Base-by-base conservation (phyloP, 169 alveolate genomes). In the Cyclospora cayetanensis region DNA sequence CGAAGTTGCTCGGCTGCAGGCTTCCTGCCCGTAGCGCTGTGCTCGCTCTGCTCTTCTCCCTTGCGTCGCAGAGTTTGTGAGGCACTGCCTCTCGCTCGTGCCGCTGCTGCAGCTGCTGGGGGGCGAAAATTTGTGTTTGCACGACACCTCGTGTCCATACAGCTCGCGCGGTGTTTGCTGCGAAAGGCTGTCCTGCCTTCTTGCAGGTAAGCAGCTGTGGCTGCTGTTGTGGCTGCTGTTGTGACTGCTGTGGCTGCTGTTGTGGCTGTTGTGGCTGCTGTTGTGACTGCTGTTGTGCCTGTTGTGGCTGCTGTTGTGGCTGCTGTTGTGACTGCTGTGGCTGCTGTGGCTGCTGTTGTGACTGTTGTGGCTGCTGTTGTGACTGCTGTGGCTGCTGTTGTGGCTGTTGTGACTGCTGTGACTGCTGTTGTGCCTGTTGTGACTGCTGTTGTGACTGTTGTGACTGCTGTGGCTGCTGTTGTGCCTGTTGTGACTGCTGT, bases 141-240 rank as follows among this genome's bases (percentile, higher is more conserved):
- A 22, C 72, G 22, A 22, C 72, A 18, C 72, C n/a, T 60, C 11
- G 72, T n/a, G 29, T 11, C 7, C 22, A n/a, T n/a, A 60, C 72
- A 60, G 22, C 72, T 60, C 11, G 72, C 72, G 55, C 7, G 55
- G 55, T 46, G 55, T 46, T 46, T 46, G 55, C 55, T 46, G 55
- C 55, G 55, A 46, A 60, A 11, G n/a, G 72, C 22, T n/a, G 29
- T n/a, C 72, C 29, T 11, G 9, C 22, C 22, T 20, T n/a, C 72
- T 20, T 20, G 35, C 12, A 11, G 29, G 72, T n/a, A 22, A 9
- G 35, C 22, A 4, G 35, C 29, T 60, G 72, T 29, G 12, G 72
- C 72, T 60, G 72, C 72, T 60, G 72, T n/a, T 60, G 72, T 18
- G 12, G 72, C 72, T 60, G 72, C 72, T 60, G 72, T n/a, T 60